Evolutionary conservation across 2,329 filamentous ascomycete genomes (phyloP), one percentile per base, ranked within the genome.

Genomic region (Paraphaeosphaeria minitans): DNA sequence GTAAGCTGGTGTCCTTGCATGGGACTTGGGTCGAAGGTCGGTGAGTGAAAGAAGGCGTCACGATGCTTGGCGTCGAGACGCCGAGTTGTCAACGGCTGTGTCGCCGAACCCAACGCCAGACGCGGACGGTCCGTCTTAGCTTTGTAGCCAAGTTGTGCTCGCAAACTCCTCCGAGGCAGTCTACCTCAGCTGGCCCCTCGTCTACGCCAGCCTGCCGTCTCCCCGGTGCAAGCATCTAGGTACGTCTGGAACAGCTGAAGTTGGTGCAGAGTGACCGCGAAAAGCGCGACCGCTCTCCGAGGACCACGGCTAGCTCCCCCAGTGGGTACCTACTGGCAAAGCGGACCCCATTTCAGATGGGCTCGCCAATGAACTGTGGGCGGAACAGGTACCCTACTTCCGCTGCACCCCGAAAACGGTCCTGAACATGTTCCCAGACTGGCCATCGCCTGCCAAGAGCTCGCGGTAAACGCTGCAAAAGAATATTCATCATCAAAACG

Each of bases 401-500:
- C 55, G 54, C 57, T 64, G 56, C 55, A 57, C 57, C 41, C 56
- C 60, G 53, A 56, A 63, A 62, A 59, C 59, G 56, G 58, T 57
- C 53, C 41, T 62, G 47, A 56, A 58, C 51, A 43, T 54, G 41
- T 42, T 37, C 55, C 59, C 60, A 55, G 63, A 59, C 60, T 58
- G 57, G 63, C 55, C 63, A 49, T 53, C 59, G 59, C 62, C 64
- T 56, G 19, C 41, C 46, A 35, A 59, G 19, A 21, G 72, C 66
- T 67, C 72, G 71, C 71, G 72, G 70, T 64, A 72, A 70, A 57
- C 42, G 57, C 45, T 54, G 58, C 61, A 65, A 65, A 33, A 39
- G 29, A 51, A 45, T 46, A 47, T n/a, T n/a, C n/a, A n/a, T n/a
- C n/a, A 14, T 33, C 19, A 9, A 42, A 42, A 12, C 24, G 19